Evolutionary conservation across 176 grass and related monocot species (phyloP).

Genomic region (Oryza longistaminata): DNA sequence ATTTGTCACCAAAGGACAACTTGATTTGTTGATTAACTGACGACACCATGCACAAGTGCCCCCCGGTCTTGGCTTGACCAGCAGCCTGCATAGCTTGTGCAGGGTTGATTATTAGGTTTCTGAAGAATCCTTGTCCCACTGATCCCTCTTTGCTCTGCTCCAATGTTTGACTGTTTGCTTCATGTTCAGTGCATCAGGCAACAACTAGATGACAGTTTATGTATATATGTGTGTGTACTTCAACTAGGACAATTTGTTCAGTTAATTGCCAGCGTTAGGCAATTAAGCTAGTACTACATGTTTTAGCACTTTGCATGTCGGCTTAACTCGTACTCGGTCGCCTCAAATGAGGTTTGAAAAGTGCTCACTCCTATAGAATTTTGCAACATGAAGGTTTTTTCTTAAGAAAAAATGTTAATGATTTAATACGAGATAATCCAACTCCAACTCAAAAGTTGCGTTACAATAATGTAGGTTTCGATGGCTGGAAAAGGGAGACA

Average conservation of each 20-base stretch:
- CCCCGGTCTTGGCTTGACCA: background rate
- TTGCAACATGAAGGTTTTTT: background rate
- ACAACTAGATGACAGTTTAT: background rate
- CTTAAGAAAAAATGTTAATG: too few species aligned
- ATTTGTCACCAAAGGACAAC: background rate
- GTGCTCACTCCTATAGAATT: background rate
- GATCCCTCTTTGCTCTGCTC: background rate
- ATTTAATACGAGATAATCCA: background rate
- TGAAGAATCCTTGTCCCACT: background rate
- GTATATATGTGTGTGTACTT: background rate
- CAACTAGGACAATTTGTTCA: background rate
- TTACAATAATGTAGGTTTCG: background rate
- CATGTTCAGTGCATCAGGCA: background rate
- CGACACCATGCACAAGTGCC: background rate
- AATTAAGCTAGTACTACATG: background rate
- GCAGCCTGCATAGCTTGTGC: background rate
- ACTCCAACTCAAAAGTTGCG: background rate
- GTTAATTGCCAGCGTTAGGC: background rate
- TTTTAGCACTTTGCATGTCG: background rate
- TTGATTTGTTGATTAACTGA: background rate
- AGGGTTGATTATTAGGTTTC: conserved; percentile 24
- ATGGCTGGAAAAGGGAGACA: background rate
- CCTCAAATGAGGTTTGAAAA: background rate
- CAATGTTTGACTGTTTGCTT: background rate
- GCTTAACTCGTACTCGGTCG: background rate